A percentile compares a stretch with the other conserved stretches of the same genome.
Evolutionary conservation across 208 protist species (phyloP).

Genomic region (Wallacemonas sp.): DNA sequence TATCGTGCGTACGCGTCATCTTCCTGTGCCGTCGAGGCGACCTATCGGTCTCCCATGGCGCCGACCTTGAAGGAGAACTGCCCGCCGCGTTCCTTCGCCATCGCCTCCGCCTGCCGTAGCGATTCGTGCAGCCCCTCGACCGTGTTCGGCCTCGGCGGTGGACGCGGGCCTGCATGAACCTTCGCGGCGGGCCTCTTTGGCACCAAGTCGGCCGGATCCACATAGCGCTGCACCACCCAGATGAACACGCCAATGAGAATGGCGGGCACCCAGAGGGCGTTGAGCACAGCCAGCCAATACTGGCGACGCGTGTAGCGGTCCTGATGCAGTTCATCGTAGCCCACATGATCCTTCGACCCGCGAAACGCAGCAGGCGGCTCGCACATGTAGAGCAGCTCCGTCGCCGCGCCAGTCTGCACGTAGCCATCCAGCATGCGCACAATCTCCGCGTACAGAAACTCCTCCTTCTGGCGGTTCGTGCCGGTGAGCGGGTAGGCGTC

Average conservation of each 20-base stretch:
- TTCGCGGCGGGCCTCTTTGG: neutral
- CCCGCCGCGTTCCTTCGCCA: constrained; percentile 28
- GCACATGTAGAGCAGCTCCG: constrained; percentile 52
- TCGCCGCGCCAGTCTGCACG: constrained; percentile 32
- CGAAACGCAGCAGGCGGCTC: constrained; percentile 54
- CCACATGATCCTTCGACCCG: constrained; percentile 43
- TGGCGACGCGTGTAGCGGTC: constrained; percentile 23
- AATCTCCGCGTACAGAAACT: constrained; percentile 52
- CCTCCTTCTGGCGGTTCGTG: constrained; percentile 31
- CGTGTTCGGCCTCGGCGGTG: constrained; percentile 11
- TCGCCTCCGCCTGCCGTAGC: constrained; percentile 24
- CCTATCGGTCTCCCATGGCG: neutral
- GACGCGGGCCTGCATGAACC: neutral
- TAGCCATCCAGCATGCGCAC: constrained; percentile 49
- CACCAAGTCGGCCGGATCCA: neutral
- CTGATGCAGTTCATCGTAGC: constrained; percentile 55
- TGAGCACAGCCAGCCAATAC: neutral
- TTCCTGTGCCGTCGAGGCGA: too few relatives aligned
- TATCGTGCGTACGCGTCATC: neutral
- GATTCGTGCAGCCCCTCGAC: neutral
- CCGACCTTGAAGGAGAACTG: constrained; percentile 18
- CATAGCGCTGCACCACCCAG: constrained; percentile 13
- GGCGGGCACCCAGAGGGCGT: constrained; percentile 41
- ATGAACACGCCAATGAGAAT: constrained; percentile 32
- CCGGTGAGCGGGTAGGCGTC: constrained; percentile 30